These are phyloP conservation scores for Ascoidea rubescens DNA, from an alignment of 805 yeast species.

Conservation along the genomic window DNA sequence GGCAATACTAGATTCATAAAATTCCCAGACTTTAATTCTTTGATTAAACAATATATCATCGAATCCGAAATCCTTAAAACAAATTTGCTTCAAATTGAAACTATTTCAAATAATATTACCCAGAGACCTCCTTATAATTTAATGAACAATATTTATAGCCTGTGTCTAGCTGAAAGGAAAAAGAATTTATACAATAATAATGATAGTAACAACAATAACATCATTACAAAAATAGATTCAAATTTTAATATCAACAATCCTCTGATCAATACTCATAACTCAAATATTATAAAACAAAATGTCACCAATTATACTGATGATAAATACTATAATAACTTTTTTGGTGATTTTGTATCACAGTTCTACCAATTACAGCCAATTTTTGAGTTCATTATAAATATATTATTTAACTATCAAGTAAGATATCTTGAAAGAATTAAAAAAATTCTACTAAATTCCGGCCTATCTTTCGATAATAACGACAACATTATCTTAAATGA, in stretches of 20 bases:
- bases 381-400: slow-evolving; percentile 1
- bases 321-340: background rate
- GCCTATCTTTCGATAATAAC: background rate
- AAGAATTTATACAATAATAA: background rate
- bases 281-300: background rate
- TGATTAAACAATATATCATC: background rate
- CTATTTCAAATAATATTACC: background rate
- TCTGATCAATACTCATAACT: background rate
- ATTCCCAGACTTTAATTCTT: background rate
- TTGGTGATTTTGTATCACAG: background rate
- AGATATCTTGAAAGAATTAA: slow-evolving; percentile 5
- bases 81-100: background rate
- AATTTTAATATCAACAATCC: background rate
- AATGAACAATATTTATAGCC: background rate
- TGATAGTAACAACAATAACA: background rate
- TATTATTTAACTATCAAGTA: slow-evolving; percentile 7
- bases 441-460: background rate
- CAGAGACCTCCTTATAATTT: background rate
- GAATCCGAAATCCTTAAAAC: background rate
- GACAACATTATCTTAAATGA: no score
- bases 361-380: slow-evolving; percentile 7
- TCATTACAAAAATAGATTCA: background rate
- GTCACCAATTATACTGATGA: background rate
- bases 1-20: background rate
- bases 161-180: background rate